Percentiles rank a stretch among this genome's conserved stretches.
These are phyloP conservation scores for Penicillium frequentans DNA, from an alignment of 2,329 filamentous ascomycete species.

Conservation along the genomic window DNA sequence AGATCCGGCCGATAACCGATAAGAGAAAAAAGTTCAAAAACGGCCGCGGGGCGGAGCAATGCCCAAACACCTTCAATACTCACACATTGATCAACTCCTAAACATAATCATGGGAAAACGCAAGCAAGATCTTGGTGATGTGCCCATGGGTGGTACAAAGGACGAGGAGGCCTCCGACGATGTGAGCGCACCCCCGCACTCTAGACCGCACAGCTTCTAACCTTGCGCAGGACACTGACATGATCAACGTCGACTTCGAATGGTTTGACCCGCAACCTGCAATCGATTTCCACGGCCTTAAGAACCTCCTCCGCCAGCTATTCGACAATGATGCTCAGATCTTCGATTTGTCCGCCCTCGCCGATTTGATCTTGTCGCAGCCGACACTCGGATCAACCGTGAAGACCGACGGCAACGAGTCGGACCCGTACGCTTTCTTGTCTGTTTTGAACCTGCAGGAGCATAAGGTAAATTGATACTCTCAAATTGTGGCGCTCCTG, in stretches of 20 bases:
- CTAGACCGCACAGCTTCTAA: slow-evolving; percentile 7
- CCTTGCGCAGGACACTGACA: slow-evolving; percentile 71
- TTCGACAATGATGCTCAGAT: slow-evolving; percentile 84
- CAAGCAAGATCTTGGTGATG: slow-evolving; percentile 50
- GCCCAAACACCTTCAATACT: slow-evolving; percentile 7
- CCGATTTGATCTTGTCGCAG: slow-evolving; percentile 84
- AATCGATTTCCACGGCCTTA: slow-evolving; percentile 93
- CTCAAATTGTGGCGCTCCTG: background rate
- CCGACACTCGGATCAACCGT: slow-evolving; percentile 88
- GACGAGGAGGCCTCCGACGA: slow-evolving; percentile 45
- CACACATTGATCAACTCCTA: background rate
- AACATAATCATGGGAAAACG: slow-evolving; percentile 50
- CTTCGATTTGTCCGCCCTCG: slow-evolving; percentile 82
- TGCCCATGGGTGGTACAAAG: slow-evolving; percentile 44
- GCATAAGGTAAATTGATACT: slow-evolving; percentile 54
- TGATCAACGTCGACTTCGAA: slow-evolving; percentile 95
- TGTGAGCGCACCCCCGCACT: slow-evolving; percentile 22
- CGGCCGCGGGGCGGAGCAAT: slow-evolving; percentile 18
- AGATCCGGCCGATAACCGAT: slow-evolving; percentile 20
- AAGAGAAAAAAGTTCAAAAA: slow-evolving; percentile 28
- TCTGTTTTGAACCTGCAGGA: slow-evolving; percentile 81
- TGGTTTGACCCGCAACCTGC: slow-evolving; percentile 94
- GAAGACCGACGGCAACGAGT: slow-evolving; percentile 93
- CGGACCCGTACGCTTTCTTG: slow-evolving; percentile 88
- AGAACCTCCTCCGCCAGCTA: slow-evolving; percentile 84